A percentile compares a stretch with the other conserved stretches of the same genome.
Evolutionary conservation across 2,329 filamentous ascomycete genomes (phyloP).

Genomic region (Graphilbum sp.): DNA sequence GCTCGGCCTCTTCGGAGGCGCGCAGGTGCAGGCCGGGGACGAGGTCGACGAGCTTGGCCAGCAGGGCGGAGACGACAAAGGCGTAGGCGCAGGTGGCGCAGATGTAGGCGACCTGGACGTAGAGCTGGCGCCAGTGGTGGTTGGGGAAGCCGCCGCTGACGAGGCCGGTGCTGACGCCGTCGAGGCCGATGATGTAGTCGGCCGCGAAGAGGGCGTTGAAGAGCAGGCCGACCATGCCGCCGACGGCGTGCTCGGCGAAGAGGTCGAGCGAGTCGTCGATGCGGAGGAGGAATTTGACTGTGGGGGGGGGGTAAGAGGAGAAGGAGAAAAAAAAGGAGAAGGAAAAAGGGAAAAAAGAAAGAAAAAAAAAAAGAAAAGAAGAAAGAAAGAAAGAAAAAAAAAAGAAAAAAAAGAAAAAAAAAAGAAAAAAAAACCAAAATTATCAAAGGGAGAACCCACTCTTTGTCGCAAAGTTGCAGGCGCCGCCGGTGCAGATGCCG

Average conservation of each 20-base stretch:
- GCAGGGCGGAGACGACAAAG: conserved; percentile 56
- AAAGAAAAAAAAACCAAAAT: background rate
- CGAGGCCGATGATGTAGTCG: conserved; percentile 55
- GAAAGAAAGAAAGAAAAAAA: background rate
- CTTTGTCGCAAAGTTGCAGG: conserved; percentile 55
- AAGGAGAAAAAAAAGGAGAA: background rate
- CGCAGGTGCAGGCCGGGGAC: conserved; percentile 66
- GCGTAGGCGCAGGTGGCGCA: conserved; percentile 48
- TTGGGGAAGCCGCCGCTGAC: conserved; percentile 55
- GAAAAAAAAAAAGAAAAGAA: background rate
- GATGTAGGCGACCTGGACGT: conserved; percentile 68
- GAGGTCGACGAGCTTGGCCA: conserved; percentile 60
- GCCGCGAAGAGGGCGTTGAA: conserved; percentile 61
- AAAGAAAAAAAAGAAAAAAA: background rate
- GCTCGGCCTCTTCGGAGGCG: conserved; percentile 65
- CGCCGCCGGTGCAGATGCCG: conserved; percentile 48
- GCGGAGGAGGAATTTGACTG: conserved; percentile 39
- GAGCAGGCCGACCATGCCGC: conserved; percentile 51
- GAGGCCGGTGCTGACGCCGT: conserved; percentile 55
- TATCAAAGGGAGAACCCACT: conserved; percentile 5
- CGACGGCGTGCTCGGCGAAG: conserved; percentile 55
- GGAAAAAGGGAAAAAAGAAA: background rate
- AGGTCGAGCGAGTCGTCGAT: conserved; percentile 60
- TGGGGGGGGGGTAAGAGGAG: background rate
- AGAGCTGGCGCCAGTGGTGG: conserved; percentile 57